Evolutionary conservation across 2,329 filamentous ascomycete species (phyloP).

Genomic region (Drechslerella coelobrocha): DNA sequence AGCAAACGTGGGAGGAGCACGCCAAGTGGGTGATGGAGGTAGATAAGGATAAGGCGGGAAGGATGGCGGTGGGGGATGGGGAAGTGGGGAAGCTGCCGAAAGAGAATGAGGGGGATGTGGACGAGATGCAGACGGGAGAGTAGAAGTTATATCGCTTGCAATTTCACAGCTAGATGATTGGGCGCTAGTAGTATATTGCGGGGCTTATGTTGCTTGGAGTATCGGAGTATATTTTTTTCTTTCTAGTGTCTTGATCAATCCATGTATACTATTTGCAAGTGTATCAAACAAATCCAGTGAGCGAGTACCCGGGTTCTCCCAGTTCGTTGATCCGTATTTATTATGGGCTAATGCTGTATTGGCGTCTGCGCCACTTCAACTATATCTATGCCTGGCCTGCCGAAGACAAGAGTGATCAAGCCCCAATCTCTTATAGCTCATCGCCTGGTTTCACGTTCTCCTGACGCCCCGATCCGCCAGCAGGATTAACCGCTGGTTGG

Average conservation of each 20-base stretch:
- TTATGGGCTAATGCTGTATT: no score
- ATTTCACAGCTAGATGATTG: no score
- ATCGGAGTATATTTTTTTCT: slow-evolving; percentile 3
- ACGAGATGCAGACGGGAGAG: slow-evolving; percentile 27
- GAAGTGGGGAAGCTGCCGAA: slow-evolving; percentile 4
- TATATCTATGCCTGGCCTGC: no score
- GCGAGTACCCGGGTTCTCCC: no score
- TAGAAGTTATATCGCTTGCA: no score
- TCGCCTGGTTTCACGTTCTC: slow-evolving; percentile 19
- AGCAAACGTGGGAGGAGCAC: slow-evolving; percentile 54
- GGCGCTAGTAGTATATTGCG: background rate
- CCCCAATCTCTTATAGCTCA: slow-evolving; percentile 24
- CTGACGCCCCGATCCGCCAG: slow-evolving; percentile 10
- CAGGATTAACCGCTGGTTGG: slow-evolving; percentile 5
- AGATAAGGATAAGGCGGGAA: slow-evolving; percentile 46
- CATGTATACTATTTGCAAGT: slow-evolving; percentile 45
- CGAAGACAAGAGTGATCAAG: no score
- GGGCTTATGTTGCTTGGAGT: slow-evolving; percentile 21
- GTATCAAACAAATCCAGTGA: no score
- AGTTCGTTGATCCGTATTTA: no score
- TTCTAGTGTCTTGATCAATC: no score
- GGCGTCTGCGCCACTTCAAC: no score
- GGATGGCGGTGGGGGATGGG: slow-evolving; percentile 13
- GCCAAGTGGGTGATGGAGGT: slow-evolving; percentile 51
- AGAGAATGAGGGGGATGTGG: slow-evolving; percentile 8